Conservation (phyloP, 1,284 basidiomycete species). For the Stereum hirsutum region DNA sequence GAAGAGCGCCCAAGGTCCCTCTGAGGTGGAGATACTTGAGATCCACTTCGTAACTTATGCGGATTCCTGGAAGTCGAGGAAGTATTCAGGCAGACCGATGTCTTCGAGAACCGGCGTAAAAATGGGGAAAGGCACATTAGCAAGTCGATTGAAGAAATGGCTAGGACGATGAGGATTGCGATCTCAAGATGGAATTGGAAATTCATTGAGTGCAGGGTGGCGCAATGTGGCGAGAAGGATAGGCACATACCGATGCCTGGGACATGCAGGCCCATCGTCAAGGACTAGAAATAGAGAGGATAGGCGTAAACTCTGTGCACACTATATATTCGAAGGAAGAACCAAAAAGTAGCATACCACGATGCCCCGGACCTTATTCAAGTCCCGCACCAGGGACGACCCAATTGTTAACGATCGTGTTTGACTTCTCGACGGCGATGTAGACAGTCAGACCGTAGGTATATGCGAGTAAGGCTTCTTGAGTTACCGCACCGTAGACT, state of each 20-base stretch:
- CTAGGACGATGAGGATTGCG: no score
- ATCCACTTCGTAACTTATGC: conserved; percentile 60
- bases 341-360: conserved; percentile 25
- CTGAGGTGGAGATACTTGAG: conserved; percentile 46
- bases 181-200: no score
- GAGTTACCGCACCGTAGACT: neutral
- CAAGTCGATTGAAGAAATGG: neutral
- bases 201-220: no score
- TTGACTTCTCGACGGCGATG: conserved; percentile 54
- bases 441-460: conserved; percentile 56
- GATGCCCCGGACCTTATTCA: conserved; percentile 48
- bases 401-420: conserved; percentile 50
- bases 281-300: conserved; percentile 32
- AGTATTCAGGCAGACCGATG: conserved; percentile 52
- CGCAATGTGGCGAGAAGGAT: no score
- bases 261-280: conserved; percentile 60
- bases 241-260: conserved; percentile 61
- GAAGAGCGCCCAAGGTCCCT: conserved; percentile 56
- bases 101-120: conserved; percentile 51
- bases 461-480: neutral
- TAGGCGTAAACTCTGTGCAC: neutral
- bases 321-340: neutral
- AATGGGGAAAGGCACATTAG: no score
- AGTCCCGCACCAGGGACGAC: conserved; percentile 61
- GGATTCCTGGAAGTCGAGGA: conserved; percentile 64